Evolutionary conservation across 495 filamentous ascomycete genomes (phyloP), one percentile per base, ranked within the genome.

Genomic region (Penicillium taxi): DNA sequence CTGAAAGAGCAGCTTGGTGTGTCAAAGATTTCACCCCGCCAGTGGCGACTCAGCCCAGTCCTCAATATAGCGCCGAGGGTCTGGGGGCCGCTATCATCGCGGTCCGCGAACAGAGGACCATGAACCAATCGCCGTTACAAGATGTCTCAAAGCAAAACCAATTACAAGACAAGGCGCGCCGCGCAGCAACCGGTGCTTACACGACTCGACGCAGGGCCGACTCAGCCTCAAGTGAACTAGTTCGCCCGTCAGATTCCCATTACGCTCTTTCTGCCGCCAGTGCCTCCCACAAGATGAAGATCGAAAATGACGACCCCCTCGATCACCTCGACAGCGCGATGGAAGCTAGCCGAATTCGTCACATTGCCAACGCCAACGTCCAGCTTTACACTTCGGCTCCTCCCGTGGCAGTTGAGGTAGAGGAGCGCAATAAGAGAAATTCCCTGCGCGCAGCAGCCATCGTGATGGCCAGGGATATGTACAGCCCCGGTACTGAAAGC

Each of bases 381-480:
- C 75, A 75, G 20, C 78, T 94, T 69, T 90, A 79, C 45, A 86
- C 81, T 1, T 79, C 83, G 2, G 63, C 77, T 30, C 87, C 87
- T 9, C 84, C 81, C 0, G 76, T 91, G 5, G 64, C 75, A 21
- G 61, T 67, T 5, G 86, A 93, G 50, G 51, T 78, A 0, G 81
- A 93, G 23, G 88, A 93, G 44, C 67, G 78, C 55, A 79, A 74
- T 27, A 75, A 71, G 35, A 67, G 75, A 22, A 80, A 84, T 52
- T 77, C 78, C 5, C 60, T 94, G 1, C 82, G 77, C 41, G 86
- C 86, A 13, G 86, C 87, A 12, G 83, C 88, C 3, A 59, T 94
- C 1, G 83, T 80, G 3, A 94, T 94, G 86, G 86, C 88, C 16
- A 85, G 77, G 56, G 72, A 81, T 40, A 86, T 94, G 81, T 93